Base-by-base conservation (phyloP, 1,284 basidiomycete species). In the Vanrija humicola region DNA sequence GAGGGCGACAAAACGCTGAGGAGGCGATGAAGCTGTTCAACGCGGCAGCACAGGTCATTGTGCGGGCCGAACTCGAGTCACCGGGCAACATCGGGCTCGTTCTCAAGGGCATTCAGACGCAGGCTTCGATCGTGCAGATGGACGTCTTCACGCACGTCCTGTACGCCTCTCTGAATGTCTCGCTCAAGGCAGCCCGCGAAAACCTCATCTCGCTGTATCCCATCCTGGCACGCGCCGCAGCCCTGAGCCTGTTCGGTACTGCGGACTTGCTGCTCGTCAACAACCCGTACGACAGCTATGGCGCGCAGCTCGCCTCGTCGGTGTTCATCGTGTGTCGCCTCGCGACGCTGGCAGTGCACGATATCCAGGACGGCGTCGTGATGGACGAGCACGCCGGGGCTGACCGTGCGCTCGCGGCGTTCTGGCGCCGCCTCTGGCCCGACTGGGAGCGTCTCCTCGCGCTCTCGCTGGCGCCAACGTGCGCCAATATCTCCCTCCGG, bases 351-450 rank as follows among this genome's bases (percentile, higher is more conserved):
- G 65, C 64, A 2, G 34, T 62, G 14, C 23, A 45, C 5, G 62
- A 60, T 42, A 43, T 40, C 21, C 16, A 21, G 14, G n/a, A 34
- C 23, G 46, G 43, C 19, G 21, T 45, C 5, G 26, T 26, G 9
- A 3, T 25, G 14, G 23, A 45, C 40, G 38, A 45, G 43, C 40
- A 23, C n/a, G 48, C 45, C 12, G 47, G 48, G 8, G 45, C 54
- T 4, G 18, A 56, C 6, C 64, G 64, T 26, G 62, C 49, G 40
- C 53, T 69, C 29, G 58, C 59, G 23, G 49, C 48, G 0, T 64
- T 71, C 16, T 73, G 69, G 70, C 55, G 46, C 19, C 58, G 68
- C 21, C 60, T 71, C n/a, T 70, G 71, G 68, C 68, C 73, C 1
- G 71, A 75, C 47, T 71, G 67, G 68, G 59, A 60, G 29, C 54